Evolutionary conservation across 2,329 filamentous ascomycete species (phyloP).

Genomic region (Tolypocladium album): DNA sequence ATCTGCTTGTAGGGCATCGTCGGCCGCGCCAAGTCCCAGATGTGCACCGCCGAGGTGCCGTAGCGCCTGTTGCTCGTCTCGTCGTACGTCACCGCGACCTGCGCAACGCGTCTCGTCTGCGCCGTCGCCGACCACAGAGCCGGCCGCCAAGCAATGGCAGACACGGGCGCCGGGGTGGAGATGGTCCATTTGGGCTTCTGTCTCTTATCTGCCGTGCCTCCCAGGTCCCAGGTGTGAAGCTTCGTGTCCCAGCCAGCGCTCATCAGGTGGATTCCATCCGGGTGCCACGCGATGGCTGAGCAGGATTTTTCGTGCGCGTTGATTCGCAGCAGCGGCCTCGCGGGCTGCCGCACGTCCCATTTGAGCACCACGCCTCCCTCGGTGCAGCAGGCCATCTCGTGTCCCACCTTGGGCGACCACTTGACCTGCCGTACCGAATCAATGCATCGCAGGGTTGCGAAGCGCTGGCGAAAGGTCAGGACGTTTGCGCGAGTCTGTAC

Average conservation of each 20-base stretch:
- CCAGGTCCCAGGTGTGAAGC: slow-evolving; percentile 56
- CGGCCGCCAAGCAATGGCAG: slow-evolving; percentile 51
- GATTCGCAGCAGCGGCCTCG: slow-evolving; percentile 44
- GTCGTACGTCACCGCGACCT: slow-evolving; percentile 52
- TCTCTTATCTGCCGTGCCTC: slow-evolving; percentile 46
- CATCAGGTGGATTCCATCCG: slow-evolving; percentile 54
- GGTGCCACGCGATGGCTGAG: slow-evolving; percentile 54
- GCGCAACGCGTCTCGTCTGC: slow-evolving; percentile 47
- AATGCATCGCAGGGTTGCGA: slow-evolving; percentile 26
- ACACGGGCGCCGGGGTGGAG: slow-evolving; percentile 48
- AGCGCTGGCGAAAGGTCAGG: slow-evolving; percentile 38
- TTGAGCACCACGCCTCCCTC: slow-evolving; percentile 52
- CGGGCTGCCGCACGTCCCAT: slow-evolving; percentile 50
- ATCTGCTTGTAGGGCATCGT: slow-evolving; percentile 58
- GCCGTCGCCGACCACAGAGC: slow-evolving; percentile 55
- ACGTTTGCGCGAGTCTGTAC: slow-evolving; percentile 35
- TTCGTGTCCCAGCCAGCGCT: slow-evolving; percentile 52
- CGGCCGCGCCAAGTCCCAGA: slow-evolving; percentile 59
- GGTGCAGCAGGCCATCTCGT: slow-evolving; percentile 53
- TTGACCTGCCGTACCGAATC: slow-evolving; percentile 47
- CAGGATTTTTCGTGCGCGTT: slow-evolving; percentile 51
- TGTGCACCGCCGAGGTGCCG: slow-evolving; percentile 48
- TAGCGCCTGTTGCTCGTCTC: slow-evolving; percentile 41
- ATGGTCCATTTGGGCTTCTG: slow-evolving; percentile 56
- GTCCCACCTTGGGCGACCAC: slow-evolving; percentile 52